Evolutionary conservation across 208 protist species (phyloP).

Genomic region (Trypanosoma brucei): DNA sequence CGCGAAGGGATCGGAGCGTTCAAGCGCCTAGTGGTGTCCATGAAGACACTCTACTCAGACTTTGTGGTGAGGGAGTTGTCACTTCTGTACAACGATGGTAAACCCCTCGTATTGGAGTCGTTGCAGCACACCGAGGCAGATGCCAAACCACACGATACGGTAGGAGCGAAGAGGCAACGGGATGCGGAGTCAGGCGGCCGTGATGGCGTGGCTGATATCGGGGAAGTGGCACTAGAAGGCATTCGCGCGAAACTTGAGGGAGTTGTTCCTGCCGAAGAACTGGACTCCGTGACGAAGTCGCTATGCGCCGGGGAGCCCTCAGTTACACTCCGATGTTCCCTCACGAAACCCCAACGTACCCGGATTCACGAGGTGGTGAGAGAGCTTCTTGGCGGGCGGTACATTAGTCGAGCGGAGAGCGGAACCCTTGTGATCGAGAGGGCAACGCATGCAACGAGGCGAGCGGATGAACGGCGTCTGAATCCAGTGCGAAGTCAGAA

Average conservation of each 20-base stretch:
- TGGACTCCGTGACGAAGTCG: constrained; percentile 30
- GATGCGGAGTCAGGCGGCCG: background rate
- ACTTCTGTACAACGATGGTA: constrained; percentile 46
- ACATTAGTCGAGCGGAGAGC: constrained; percentile 67
- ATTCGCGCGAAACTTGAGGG: constrained; percentile 17
- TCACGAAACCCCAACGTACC: constrained; percentile 56
- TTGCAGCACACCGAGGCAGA: background rate
- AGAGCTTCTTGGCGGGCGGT: constrained; percentile 37
- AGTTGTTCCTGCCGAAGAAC: constrained; percentile 41
- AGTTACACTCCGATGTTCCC: constrained; percentile 27
- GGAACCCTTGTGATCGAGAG: constrained; percentile 49
- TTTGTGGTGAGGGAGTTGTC: constrained; percentile 85
- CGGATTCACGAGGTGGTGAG: constrained; percentile 60
- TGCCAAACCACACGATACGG: background rate
- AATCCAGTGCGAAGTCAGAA: constrained; percentile 26
- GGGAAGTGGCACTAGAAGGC: background rate
- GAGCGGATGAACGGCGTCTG: constrained; percentile 58
- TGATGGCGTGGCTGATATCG: background rate
- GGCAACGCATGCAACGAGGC: constrained; percentile 52
- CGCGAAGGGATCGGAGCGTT: background rate
- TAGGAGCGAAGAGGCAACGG: constrained; percentile 11
- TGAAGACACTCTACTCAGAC: constrained; percentile 85
- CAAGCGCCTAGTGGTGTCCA: constrained; percentile 27
- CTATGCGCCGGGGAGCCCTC: constrained; percentile 23
- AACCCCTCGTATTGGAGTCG: constrained; percentile 56